Conservation (phyloP, 352 stramenopile species). For the Globisporangium spinosum region DNA sequence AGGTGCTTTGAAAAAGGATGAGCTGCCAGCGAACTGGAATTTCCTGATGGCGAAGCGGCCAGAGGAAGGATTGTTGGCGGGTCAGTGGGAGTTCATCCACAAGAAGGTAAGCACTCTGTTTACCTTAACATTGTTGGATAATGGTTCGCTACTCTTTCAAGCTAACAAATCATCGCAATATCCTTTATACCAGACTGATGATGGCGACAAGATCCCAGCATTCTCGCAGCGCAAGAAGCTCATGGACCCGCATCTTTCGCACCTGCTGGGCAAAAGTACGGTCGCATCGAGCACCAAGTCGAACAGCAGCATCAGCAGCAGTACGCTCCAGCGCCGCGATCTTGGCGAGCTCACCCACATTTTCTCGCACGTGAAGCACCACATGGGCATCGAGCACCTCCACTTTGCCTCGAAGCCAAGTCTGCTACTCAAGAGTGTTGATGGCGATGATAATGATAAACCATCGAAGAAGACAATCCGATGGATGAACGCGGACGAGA, state of each 20-base stretch:
- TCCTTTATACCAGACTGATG: slow-evolving; percentile 30
- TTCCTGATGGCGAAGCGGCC: slow-evolving; percentile 83
- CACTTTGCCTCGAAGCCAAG: slow-evolving; percentile 42
- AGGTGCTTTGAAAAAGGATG: slow-evolving; percentile 5
- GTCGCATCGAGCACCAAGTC: slow-evolving; percentile 22
- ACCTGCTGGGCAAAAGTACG: slow-evolving; percentile 29
- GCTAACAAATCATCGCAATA: neutral
- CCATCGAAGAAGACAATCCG: slow-evolving; percentile 25
- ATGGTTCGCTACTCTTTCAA: neutral
- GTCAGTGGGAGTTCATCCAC: slow-evolving; percentile 88
- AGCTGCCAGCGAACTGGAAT: slow-evolving; percentile 35
- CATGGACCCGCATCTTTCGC: slow-evolving; percentile 38
- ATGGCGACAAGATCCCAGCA: slow-evolving; percentile 59
- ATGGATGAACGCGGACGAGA: slow-evolving; percentile 80
- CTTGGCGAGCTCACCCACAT: slow-evolving; percentile 78
- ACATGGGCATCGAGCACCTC: slow-evolving; percentile 87
- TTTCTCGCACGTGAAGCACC: slow-evolving; percentile 90
- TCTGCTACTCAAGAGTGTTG: slow-evolving; percentile 6
- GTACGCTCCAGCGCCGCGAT: slow-evolving; percentile 38
- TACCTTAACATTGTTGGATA: neutral
- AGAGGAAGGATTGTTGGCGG: slow-evolving; percentile 64
- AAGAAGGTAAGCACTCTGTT: slow-evolving; percentile 38
- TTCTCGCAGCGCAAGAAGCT: slow-evolving; percentile 60
- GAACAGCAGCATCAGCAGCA: neutral
- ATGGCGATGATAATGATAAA: neutral